Evolutionary conservation across 257 asterid species (phyloP).

Genomic region (Ilex asprella): DNA sequence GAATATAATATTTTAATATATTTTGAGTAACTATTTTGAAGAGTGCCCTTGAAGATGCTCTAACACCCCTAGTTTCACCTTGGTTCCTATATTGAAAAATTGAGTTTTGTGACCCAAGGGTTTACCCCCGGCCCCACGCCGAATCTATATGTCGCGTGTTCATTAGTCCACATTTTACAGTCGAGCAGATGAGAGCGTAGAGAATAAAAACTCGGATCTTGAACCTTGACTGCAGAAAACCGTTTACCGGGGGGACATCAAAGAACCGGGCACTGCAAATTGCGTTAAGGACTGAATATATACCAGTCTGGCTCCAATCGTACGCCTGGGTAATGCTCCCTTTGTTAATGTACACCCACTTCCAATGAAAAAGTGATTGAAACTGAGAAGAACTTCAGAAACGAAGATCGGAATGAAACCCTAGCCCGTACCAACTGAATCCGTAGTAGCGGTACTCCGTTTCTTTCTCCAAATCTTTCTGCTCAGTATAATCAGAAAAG

Average conservation of each 20-base stretch:
- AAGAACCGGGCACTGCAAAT: slow-evolving; percentile 8
- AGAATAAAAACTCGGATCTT: not conserved
- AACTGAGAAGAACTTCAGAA: slow-evolving; percentile 5
- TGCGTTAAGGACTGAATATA: not conserved
- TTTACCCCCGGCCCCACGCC: too few relatives aligned
- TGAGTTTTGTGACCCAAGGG: too few relatives aligned
- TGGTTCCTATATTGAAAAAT: too few relatives aligned
- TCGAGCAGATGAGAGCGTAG: too few relatives aligned
- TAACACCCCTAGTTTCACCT: too few relatives aligned
- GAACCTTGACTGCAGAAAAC: slow-evolving; percentile 10
- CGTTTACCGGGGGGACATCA: slow-evolving; percentile 3
- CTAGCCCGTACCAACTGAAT: slow-evolving; percentile 24
- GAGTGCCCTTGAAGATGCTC: too few relatives aligned
- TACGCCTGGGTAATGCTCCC: slow-evolving; percentile 7
- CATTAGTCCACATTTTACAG: too few relatives aligned
- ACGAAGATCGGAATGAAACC: slow-evolving; percentile 14
- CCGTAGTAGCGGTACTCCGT: slow-evolving; percentile 13
- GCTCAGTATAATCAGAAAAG: not conserved
- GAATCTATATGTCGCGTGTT: too few relatives aligned
- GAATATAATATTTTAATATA: too few relatives aligned
- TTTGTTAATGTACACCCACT: slow-evolving; percentile 2
- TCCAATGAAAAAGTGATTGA: not conserved
- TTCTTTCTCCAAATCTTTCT: not conserved
- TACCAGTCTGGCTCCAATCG: not conserved
- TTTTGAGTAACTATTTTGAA: too few relatives aligned